A percentile compares a stretch with the other conserved stretches of the same genome.
phyloP scores from a whole-genome alignment of 441 rosid species.

The Populus hybrid region DNA sequence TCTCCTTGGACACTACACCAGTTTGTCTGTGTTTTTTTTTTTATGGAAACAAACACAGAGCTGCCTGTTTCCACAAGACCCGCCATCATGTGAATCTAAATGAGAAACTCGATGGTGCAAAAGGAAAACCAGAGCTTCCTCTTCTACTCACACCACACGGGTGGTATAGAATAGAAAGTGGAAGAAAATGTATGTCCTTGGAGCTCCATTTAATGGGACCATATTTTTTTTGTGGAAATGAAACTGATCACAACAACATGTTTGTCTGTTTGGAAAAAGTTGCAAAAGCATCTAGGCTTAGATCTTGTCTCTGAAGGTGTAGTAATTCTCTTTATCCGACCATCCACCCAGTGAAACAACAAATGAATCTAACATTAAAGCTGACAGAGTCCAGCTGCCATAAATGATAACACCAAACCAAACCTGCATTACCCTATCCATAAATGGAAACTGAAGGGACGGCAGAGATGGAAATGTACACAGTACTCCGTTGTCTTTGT shows the following conservation, averaged over 20 bases:
- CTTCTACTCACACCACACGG: conserved; percentile 7
- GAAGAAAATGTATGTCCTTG: not conserved
- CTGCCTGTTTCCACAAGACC: not conserved
- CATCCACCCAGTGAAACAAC: not conserved
- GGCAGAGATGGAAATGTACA: not conserved
- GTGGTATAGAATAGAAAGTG: not conserved
- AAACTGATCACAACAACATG: not conserved
- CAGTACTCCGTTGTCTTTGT: not conserved
- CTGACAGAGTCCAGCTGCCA: not conserved
- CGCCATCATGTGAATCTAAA: conserved; percentile 1
- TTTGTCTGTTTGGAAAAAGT: conserved; percentile 18
- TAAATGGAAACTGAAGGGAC: not conserved
- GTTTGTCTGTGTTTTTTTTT: not conserved
- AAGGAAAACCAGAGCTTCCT: not conserved
- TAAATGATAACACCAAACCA: not conserved
- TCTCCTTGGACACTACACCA: not conserved
- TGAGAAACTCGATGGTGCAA: not conserved
- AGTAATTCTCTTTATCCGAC: not conserved
- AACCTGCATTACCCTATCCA: not conserved
- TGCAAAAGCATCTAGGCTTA: not conserved
- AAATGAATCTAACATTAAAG: not conserved
- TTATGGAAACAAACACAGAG: not conserved
- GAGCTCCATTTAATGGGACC: conserved; percentile 1
- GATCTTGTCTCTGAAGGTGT: not conserved
- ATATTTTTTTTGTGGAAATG: not conserved